Conservation (phyloP, 495 filamentous ascomycete genomes). For the Neurospora pannonica region DNA sequence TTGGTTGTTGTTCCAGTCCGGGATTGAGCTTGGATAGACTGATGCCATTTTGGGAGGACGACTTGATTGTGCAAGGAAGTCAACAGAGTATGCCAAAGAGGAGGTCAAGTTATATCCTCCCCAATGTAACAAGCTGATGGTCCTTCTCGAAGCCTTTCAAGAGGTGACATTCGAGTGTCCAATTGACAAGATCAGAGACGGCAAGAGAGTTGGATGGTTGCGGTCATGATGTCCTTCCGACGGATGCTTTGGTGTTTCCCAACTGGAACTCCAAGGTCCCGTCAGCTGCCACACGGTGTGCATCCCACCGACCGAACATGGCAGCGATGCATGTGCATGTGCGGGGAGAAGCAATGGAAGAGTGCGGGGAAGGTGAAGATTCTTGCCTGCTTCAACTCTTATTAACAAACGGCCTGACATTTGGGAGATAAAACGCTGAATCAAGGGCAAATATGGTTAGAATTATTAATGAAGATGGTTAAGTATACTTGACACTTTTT, state of each 20-base stretch:
- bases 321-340: neutral
- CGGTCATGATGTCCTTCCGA: neutral
- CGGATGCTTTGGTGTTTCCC: neutral
- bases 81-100: neutral
- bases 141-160: neutral
- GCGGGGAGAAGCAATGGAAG: neutral
- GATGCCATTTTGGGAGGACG: neutral
- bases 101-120: neutral
- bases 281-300: neutral
- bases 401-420: neutral
- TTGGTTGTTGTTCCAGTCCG: constrained; percentile 52
- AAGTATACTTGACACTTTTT: too few species aligned
- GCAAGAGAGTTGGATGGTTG: neutral
- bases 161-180: neutral
- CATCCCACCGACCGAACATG: neutral
- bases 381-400: neutral
- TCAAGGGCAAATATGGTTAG: neutral
- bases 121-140: neutral
- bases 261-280: neutral
- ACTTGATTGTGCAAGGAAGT: neutral
- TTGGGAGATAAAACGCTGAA: neutral
- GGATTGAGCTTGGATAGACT: constrained; percentile 14
- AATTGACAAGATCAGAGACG: neutral
- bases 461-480: too few species aligned
- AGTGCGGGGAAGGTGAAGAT: neutral